Base-by-base conservation (phyloP, 305 asterid species). In the Striga hermonthica region DNA sequence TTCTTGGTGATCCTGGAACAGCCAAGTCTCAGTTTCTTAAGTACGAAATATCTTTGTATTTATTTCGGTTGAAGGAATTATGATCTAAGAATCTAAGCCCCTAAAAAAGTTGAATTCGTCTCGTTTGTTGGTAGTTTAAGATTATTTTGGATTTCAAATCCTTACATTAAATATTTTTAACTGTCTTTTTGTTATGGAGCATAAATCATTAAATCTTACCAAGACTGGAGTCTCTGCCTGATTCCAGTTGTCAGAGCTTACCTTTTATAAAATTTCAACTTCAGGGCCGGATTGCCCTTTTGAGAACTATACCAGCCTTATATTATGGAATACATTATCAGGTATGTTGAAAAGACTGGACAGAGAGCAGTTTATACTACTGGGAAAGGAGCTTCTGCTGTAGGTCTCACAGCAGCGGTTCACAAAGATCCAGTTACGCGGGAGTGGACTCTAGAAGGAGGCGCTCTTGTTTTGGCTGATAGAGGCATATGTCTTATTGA, bases 401-500 rank as follows among this genome's bases (percentile, higher is more conserved):
- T 93, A 6, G 99, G 99, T 57, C 92, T 93, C 66, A 88, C 97
- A 14, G 97, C 99, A 64, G 86, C 95, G 36, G 97, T 90, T 71
- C 96, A 90, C 84, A 93, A 88, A 86, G 99, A 93, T 72, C 99
- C 99, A 6, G 95, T 88, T 65, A 90, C 97, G 14, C 73, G 95
- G 76, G 97, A 94, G 74, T 94, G 99, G 99, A 88, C 97, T 61
- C 91, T 94, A 14, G 97, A 94, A 84, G 99, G 97, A 72, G 99
- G 99, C 68, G 96, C 97, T 67, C 95, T 94, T 74, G 99, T 94
- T 71, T 75, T 93, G 77, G 99, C 99, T 58, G 99, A 93, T 81
- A 88, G 96, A 84, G 99, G 99, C 78, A 86, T 90, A 74, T 93
- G 97, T 70, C 96, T 93, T 68, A 93, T 93, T 65, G 99, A 93